These are phyloP conservation scores for Viola odorata DNA, from an alignment of 345 rosid genomes.

Conservation along the genomic window DNA sequence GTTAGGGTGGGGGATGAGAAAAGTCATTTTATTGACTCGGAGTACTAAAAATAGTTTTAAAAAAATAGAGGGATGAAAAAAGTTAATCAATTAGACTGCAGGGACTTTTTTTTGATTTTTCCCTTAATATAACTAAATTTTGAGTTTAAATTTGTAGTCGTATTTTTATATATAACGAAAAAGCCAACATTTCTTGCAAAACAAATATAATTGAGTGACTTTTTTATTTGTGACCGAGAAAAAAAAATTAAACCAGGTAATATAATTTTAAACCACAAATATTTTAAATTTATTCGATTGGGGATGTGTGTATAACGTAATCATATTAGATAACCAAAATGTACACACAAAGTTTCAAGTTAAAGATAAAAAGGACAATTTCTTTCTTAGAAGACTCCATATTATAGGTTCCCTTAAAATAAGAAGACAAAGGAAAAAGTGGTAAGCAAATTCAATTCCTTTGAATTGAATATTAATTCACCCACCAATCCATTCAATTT, in stretches of 20 bases:
- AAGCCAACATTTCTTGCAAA: not conserved
- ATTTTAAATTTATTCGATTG: too few species aligned
- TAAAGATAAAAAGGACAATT: slow-evolving; percentile 1
- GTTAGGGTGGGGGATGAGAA: too few species aligned
- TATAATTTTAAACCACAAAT: too few species aligned
- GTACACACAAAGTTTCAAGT: not conserved
- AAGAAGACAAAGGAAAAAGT: not conserved
- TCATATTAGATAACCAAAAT: not conserved
- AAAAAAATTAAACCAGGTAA: too few species aligned
- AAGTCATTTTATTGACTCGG: too few species aligned
- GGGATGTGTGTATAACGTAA: not conserved
- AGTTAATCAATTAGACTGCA: too few species aligned
- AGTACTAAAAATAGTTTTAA: too few species aligned
- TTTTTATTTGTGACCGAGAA: not conserved
- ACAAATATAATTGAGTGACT: not conserved
- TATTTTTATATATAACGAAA: too few species aligned
- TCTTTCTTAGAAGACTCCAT: slow-evolving; percentile 8
- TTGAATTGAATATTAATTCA: slow-evolving; percentile 4
- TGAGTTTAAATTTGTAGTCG: too few species aligned
- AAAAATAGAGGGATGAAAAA: too few species aligned
- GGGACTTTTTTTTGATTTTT: too few species aligned
- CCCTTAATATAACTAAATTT: too few species aligned
- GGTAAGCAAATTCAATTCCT: not conserved
- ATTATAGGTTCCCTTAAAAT: not conserved
- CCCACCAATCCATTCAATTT: not conserved